Evolutionary conservation across 139 green algal species (phyloP).

Genomic region (Chlamydomonas incerta): DNA sequence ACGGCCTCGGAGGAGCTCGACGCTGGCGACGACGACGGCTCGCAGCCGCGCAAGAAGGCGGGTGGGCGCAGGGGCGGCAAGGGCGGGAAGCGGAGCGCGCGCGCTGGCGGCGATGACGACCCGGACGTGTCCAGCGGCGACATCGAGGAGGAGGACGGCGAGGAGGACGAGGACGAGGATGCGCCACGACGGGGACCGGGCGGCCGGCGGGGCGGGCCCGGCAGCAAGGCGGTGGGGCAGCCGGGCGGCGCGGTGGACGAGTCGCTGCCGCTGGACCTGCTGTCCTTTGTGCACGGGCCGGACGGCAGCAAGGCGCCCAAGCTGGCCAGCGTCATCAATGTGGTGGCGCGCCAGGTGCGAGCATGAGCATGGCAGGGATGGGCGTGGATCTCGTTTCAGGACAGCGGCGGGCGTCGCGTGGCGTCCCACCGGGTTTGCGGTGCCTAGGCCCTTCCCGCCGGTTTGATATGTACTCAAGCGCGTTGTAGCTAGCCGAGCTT

Average conservation of each 20-base stretch:
- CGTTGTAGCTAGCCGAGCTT: too few relatives aligned
- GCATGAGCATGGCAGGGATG: too few relatives aligned
- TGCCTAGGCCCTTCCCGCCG: too few relatives aligned
- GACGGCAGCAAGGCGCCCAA: background rate
- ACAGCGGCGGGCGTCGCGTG: too few relatives aligned
- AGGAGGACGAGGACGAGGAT: background rate
- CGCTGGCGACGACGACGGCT: background rate
- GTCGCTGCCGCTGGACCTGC: background rate
- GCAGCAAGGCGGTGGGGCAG: background rate
- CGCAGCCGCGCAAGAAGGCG: too few relatives aligned
- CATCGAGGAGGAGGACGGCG: background rate
- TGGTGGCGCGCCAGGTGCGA: constrained; percentile 26
- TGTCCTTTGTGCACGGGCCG: background rate
- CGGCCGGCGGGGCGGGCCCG: background rate
- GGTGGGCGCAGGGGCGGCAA: too few relatives aligned
- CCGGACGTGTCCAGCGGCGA: too few relatives aligned
- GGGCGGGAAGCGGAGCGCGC: too few relatives aligned
- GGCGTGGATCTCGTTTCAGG: too few relatives aligned
- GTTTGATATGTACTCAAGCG: too few relatives aligned
- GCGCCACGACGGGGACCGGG: background rate
- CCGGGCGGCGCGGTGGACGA: background rate
- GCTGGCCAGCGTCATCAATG: background rate
- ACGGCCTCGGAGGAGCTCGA: background rate
- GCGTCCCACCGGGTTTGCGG: too few relatives aligned
- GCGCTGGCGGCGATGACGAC: too few relatives aligned